Evolutionary conservation across 2,329 filamentous ascomycete genomes (phyloP).

Genomic region (Trichoderma afroharzianum): DNA sequence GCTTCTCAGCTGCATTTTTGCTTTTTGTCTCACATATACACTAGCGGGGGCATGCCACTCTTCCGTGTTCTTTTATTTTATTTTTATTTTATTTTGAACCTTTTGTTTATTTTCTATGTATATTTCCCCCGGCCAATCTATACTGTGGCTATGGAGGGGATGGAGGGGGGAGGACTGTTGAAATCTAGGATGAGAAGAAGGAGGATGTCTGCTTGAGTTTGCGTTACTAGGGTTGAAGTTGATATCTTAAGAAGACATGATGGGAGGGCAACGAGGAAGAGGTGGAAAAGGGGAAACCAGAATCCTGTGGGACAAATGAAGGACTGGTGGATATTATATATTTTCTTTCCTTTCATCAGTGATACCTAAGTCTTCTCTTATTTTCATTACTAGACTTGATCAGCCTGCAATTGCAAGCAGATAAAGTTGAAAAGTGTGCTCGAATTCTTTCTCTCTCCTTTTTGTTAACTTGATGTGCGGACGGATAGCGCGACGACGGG

Average conservation of each 20-base stretch:
- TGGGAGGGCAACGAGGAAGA: neutral
- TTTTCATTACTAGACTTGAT: neutral
- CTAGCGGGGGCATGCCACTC: conserved; percentile 7
- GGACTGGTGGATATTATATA: conserved; percentile 2
- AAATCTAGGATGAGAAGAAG: neutral
- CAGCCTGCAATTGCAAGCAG: neutral
- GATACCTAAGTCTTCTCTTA: conserved; percentile 15
- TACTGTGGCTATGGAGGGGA: neutral
- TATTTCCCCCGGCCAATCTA: neutral
- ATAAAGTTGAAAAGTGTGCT: neutral
- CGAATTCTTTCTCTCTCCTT: neutral
- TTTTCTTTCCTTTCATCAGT: conserved; percentile 9
- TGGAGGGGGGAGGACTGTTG: neutral
- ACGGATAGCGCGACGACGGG: neutral
- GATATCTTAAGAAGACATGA: neutral
- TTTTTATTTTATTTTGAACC: neutral
- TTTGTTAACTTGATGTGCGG: neutral
- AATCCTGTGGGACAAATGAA: neutral
- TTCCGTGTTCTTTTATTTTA: neutral
- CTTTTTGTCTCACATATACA: conserved; percentile 2
- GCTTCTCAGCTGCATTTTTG: neutral
- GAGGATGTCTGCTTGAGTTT: neutral
- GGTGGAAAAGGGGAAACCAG: neutral
- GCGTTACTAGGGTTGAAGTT: neutral
- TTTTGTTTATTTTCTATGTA: neutral